Percentiles rank a stretch among this genome's conserved stretches.
Conservation (phyloP, 345 rosid species). For the Crucihimalaya himalaica region DNA sequence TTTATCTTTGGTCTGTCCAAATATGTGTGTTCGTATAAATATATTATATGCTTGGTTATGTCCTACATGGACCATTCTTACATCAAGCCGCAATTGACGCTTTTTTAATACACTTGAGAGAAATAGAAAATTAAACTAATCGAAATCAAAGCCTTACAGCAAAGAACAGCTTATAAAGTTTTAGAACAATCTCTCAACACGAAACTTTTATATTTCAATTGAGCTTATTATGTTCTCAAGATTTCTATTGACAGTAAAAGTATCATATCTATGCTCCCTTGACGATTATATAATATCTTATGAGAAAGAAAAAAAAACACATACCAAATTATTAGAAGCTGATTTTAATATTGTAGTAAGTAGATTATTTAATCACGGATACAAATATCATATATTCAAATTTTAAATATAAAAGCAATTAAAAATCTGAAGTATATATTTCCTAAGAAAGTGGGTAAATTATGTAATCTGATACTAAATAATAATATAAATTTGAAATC, state of each 20-base stretch:
- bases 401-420: background rate
- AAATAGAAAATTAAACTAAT: background rate
- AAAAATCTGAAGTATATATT: background rate
- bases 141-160: constrained; percentile 27
- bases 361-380: background rate
- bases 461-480: background rate
- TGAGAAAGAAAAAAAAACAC: background rate
- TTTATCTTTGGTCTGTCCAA: too few relatives aligned
- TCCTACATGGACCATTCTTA: constrained; percentile 31
- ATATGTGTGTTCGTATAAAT: too few relatives aligned
- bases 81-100: constrained; percentile 42
- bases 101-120: constrained; percentile 16
- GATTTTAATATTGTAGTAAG: background rate
- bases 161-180: constrained; percentile 19
- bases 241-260: background rate
- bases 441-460: background rate
- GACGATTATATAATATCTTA: background rate
- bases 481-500: background rate
- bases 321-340: background rate
- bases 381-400: background rate
- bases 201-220: background rate
- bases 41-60: background rate
- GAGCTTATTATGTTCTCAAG: constrained; percentile 1
- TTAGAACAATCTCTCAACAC: background rate
- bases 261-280: background rate